Evolutionary conservation across 2,329 filamentous ascomycete species (phyloP), one percentile per base, ranked within the genome.

Genomic region (Nothopassalora personata): DNA sequence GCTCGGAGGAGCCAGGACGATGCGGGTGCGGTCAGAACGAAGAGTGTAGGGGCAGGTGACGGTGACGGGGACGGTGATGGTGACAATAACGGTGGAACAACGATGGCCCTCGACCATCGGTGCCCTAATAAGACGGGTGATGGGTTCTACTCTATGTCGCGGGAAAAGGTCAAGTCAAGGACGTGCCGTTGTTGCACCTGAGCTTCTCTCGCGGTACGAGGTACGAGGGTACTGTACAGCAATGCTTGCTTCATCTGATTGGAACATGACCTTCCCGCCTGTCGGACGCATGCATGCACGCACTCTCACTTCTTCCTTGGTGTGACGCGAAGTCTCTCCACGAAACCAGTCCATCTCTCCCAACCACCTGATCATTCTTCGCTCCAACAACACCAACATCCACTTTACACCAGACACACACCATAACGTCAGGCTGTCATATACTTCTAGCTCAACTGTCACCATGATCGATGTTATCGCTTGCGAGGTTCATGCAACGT

Each of bases 11-110:
- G 58, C 57, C 60, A 60, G 60, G 43, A 18, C 36, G 36, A 30
- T 18, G 49, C 23, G 50, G 15, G 18, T 50, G 54, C 46, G 50
- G 46, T 60, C 60, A 62, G 60, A 60, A 60, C 39, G 54, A 48
- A 15, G 50, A n/a, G 13, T 43, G 46, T 15, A 23, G 19, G 46
- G 6, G 28, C 23, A 49, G 23, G 15, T 30, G n/a, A 7, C 1
- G 18, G 23, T 23, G 23, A 23, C 23, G n/a, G n/a, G n/a, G n/a
- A 7, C 1, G 18, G 23, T 23, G 23, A 23, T 3, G 23, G 15
- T 30, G n/a, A 7, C 1, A 4, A 3, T 23, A 3, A 23, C 23
- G 11, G 13, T 49, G 46, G 19, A 49, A 49, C 46, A 28, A 27
- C 19, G 28, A 49, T 31, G 46, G 19, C 23, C 19, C 46, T 49